Evolutionary conservation across 2,329 filamentous ascomycete genomes (phyloP).

Genomic region (Podosphaera xanthii): DNA sequence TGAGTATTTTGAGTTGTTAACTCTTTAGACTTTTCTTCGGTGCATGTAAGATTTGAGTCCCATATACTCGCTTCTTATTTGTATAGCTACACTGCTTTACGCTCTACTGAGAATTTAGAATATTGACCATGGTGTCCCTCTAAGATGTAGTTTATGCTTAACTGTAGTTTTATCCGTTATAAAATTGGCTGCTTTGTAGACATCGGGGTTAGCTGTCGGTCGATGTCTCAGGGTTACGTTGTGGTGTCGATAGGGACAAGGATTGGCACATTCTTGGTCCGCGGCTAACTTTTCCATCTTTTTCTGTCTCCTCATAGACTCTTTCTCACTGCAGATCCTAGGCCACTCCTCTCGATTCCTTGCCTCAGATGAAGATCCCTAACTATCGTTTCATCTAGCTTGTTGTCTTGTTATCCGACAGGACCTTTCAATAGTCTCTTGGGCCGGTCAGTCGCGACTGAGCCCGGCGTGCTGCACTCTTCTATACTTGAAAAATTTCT

Average conservation of each 20-base stretch:
- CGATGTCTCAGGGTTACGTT: not conserved
- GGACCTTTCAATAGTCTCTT: not conserved
- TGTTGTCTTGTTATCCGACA: not conserved
- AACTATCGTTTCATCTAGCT: too few species aligned
- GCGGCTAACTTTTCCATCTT: not conserved
- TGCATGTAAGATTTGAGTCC: not conserved
- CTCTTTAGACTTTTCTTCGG: too few species aligned
- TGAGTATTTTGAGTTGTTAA: too few species aligned
- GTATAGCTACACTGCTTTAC: not conserved
- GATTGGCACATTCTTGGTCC: not conserved
- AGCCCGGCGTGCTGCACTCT: not conserved
- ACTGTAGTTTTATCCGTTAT: not conserved
- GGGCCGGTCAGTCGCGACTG: not conserved
- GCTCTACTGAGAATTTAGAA: not conserved
- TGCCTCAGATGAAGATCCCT: too few species aligned
- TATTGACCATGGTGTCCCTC: not conserved
- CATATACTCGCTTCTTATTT: not conserved
- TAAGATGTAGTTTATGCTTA: not conserved
- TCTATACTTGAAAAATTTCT: not conserved
- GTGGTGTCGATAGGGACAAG: not conserved
- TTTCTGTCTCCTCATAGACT: not conserved
- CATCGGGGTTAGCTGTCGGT: not conserved
- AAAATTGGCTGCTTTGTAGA: too few species aligned
- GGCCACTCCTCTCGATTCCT: too few species aligned
- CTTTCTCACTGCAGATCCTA: too few species aligned